Conservation (phyloP, 2,329 filamentous ascomycete species). For the Eurotiales sp. region DNA sequence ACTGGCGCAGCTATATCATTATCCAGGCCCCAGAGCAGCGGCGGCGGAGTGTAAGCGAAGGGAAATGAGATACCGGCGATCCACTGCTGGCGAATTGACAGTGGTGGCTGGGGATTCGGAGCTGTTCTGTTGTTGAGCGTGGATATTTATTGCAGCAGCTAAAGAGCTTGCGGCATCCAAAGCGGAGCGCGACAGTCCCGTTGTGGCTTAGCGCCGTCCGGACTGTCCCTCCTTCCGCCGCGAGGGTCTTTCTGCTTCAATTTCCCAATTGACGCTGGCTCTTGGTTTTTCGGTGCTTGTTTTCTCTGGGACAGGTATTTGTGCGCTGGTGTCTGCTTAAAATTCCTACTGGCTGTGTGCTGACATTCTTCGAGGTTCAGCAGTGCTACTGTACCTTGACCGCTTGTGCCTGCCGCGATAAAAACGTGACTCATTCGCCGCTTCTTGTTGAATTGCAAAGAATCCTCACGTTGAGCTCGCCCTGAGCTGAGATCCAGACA, state of each 20-base stretch:
- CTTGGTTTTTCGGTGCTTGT: background rate
- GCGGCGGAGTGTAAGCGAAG: background rate
- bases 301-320: background rate
- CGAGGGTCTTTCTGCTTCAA: background rate
- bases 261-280: background rate
- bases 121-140: constrained; percentile 25
- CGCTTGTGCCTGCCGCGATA: background rate
- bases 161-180: constrained; percentile 12
- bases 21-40: constrained; percentile 10
- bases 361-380: background rate
- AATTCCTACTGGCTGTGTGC: background rate
- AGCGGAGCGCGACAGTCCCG: constrained; percentile 17
- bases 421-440: constrained; percentile 5
- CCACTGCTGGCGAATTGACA: constrained; percentile 11
- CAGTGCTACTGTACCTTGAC: background rate
- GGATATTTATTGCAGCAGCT: constrained; percentile 27
- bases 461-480: background rate
- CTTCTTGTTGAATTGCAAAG: background rate
- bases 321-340: background rate
- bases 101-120: constrained; percentile 18
- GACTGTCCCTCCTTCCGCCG: constrained; percentile 4
- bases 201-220: constrained; percentile 30
- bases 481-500: background rate
- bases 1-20: constrained; percentile 40
- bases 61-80: constrained; percentile 9